Base-by-base conservation (phyloP, 2,329 filamentous ascomycete species). In the Cytospora piceicola region DNA sequence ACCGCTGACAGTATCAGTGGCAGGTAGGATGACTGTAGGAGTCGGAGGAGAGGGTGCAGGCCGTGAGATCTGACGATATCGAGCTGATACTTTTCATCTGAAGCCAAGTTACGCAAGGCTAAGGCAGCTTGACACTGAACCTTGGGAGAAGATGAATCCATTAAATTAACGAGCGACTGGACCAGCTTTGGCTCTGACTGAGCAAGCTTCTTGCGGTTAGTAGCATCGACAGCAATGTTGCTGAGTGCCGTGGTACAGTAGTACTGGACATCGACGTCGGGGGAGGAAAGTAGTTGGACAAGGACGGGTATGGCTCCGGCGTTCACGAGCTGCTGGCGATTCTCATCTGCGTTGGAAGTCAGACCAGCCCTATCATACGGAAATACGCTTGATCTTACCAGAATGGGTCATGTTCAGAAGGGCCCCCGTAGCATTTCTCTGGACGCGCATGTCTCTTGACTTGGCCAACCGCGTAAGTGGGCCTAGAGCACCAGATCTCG, bases 371-470 rank as follows among this genome's bases (percentile, higher is more conserved):
- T 71, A 67, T 12, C 53, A 15, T 30, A 32, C 32, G 20, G 34
- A 66, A 61, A 32, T 29, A 52, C 34, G 34, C 39, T 4, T 20
- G 30, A 57, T 72, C 85, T 67, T 87, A 96, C 93, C 93, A 70
- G 94, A 98, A 81, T 99, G 95, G 73, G 95, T 99, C 95, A 99
- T 99, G 79, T 99, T 99, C 70, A 99, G 85, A 65, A 99, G 82
- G 55, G 95, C 95, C 62, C 95, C 95, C 0, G 95, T 99, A 65
- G 95, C 95, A 78, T 99, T 99, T 70, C 95, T 88, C 80, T 99
- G 95, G 57, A 99, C 95, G 64, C 95, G 89, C 95, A 98, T 98
- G 74, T 99, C 95, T 78, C 96, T 94, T 27, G 95, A 98, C 79
- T 97, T 98, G 68, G 95, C 95, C 65, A 99, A 82, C 69, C 92